Evolutionary conservation across 2,329 filamentous ascomycete genomes (phyloP).

Genomic region (Penicillium janthinellum): DNA sequence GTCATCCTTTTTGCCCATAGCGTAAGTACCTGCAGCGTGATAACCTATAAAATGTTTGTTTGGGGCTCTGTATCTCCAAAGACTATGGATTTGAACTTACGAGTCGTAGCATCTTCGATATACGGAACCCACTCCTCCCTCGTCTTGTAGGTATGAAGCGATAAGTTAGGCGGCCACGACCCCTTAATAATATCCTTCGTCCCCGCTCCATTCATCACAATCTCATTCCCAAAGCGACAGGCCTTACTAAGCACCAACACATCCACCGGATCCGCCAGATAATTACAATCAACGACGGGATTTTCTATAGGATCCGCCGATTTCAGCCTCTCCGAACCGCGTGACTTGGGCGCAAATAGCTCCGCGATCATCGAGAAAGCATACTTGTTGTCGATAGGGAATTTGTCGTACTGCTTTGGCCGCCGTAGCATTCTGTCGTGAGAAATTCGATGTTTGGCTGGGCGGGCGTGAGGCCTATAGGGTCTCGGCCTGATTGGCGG

Average conservation of each 20-base stretch:
- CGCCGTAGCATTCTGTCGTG: conserved; percentile 63
- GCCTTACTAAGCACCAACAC: conserved; percentile 62
- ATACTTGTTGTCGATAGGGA: conserved; percentile 56
- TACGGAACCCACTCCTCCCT: conserved; percentile 62
- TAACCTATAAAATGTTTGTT: conserved; percentile 45
- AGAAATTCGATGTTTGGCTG: conserved; percentile 67
- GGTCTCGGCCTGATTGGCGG: conserved; percentile 56
- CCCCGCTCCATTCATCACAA: conserved; percentile 59
- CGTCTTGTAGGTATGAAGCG: conserved; percentile 56
- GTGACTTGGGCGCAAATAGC: conserved; percentile 60
- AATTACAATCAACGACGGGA: conserved; percentile 62
- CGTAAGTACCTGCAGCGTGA: conserved; percentile 60
- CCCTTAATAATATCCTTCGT: conserved; percentile 63
- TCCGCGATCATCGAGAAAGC: conserved; percentile 62
- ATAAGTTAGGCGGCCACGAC: conserved; percentile 57
- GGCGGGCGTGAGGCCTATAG: conserved; percentile 59
- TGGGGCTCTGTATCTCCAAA: no score
- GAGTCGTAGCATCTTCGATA: conserved; percentile 63
- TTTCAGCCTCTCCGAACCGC: conserved; percentile 57
- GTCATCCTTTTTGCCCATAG: conserved; percentile 56
- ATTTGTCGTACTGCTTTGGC: conserved; percentile 59
- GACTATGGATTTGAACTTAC: conserved; percentile 40
- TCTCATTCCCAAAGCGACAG: conserved; percentile 61
- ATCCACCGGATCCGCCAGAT: conserved; percentile 59
- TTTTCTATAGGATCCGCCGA: conserved; percentile 52